Conservation (phyloP, 75 land plant species). For the Chamaecyparis obtusa region DNA sequence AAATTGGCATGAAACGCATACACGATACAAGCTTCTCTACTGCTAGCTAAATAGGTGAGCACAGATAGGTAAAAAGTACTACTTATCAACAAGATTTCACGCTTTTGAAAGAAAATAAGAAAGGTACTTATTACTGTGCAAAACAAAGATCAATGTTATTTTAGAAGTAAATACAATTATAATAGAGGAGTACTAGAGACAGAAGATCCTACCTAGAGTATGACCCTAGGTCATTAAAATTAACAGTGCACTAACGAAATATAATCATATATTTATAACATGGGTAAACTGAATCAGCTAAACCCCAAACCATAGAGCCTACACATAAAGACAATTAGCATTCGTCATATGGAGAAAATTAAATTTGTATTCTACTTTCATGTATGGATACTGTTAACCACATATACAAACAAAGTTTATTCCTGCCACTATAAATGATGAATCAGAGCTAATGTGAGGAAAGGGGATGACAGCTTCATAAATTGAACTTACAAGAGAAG, state of each 20-base stretch:
- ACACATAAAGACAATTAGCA: background rate
- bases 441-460: background rate
- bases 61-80: background rate
- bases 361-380: background rate
- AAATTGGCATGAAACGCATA: background rate
- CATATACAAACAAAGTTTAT: background rate
- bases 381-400: background rate
- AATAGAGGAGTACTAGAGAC: background rate
- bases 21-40: background rate
- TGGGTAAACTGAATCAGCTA: background rate
- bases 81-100: background rate
- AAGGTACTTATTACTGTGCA: background rate
- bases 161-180: background rate
- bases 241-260: background rate
- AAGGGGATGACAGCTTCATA: background rate
- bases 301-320: background rate
- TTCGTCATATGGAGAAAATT: background rate
- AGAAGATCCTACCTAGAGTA: background rate
- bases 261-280: background rate
- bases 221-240: too few relatives aligned
- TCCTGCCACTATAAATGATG: background rate
- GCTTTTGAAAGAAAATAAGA: background rate
- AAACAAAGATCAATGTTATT: background rate
- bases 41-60: background rate
- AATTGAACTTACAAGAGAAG: background rate